Conservation (phyloP, 805 yeast genomes). For the Kodamaea sagamina region DNA sequence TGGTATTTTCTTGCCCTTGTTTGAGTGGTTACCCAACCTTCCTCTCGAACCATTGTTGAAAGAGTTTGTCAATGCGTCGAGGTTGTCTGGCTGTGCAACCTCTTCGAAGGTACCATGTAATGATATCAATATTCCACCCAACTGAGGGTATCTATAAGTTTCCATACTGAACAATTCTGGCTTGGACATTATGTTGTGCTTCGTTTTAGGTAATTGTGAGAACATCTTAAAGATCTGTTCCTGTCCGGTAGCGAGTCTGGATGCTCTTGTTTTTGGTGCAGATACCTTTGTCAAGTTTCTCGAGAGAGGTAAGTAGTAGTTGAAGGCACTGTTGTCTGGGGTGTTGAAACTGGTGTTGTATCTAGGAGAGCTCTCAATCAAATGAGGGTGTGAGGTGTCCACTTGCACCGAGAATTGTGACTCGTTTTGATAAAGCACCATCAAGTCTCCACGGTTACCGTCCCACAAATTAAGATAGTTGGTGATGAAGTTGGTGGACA, state of each 20-base stretch:
- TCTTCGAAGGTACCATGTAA: conserved; percentile 88
- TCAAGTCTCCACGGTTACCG: conserved; percentile 64
- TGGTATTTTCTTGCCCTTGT: conserved; percentile 30
- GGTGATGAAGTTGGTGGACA: conserved; percentile 76
- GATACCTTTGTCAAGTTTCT: conserved; percentile 72
- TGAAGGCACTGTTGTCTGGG: conserved; percentile 43
- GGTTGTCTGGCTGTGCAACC: conserved; percentile 51
- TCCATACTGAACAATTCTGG: conserved; percentile 78
- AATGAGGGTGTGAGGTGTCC: conserved; percentile 68
- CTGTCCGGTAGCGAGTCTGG: conserved; percentile 67
- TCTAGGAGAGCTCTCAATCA: conserved; percentile 16
- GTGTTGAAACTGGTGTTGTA: conserved; percentile 10
- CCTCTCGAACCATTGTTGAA: conserved; percentile 15
- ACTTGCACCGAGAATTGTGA: conserved; percentile 83
- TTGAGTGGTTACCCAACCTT: conserved; percentile 21
- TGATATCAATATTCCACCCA: conserved; percentile 74
- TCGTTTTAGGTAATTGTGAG: conserved; percentile 70
- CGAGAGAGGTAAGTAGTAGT: conserved; percentile 69
- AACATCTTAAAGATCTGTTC: conserved; percentile 64
- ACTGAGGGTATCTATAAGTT: conserved; percentile 66
- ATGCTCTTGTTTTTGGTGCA: conserved; percentile 53
- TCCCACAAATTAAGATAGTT: conserved; percentile 85
- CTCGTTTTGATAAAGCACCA: conserved; percentile 73
- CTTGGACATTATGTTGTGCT: conserved; percentile 63
- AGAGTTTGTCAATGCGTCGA: conserved; percentile 20